Evolutionary conservation across 306 rosid species (phyloP), one percentile per base, ranked within the genome.

Genomic region (Acmispon strigosus): DNA sequence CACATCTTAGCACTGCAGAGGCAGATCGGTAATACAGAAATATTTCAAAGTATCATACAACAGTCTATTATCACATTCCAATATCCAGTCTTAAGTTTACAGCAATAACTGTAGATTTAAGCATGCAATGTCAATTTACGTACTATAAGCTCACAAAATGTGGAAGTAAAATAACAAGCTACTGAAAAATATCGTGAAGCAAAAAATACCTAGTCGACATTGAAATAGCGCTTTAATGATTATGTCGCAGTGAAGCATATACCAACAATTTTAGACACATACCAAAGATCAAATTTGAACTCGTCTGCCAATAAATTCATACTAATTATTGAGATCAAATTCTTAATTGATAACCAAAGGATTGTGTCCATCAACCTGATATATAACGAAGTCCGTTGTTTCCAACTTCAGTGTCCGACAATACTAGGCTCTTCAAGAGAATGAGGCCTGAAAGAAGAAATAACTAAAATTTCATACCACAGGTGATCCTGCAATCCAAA

Each of bases 361-460:
- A 60, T 67, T 47, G 45, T 67, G 48, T 68, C 49, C 44, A 72
- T 67, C 70, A 86, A 94, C 99, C 99, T 74, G 99, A 87, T 70
- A 94, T 62, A 85, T 82, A 85, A 16, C 83, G 85, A 27, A 94
- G 92, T 71, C 99, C 99, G 49, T 75, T 77, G 87, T 86, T 87
- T 62, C 91, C 90, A 76, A 94, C 90, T 72, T 86, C 82, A 76
- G 96, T 91, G 69, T 94, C 99, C 24, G 99, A 94, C 85, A 94
- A 76, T 80, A 89, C 96, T 65, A 94, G 82, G 76, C 87, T 82
- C 89, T 87, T 94, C 88, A 94, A 83, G 61, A 69, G 82, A 60
- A 53, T 61, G 57, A 94, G 92, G 49, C 87, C 99, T 94, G 84
- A 60, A 80, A 84, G 72, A 73, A 58, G 41, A 83, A 76, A 72